Percentiles rank a stretch among this genome's conserved stretches.
These are phyloP conservation scores for Zoysia pacifica DNA, from an alignment of 176 grass and related monocot species.

Conservation along the genomic window DNA sequence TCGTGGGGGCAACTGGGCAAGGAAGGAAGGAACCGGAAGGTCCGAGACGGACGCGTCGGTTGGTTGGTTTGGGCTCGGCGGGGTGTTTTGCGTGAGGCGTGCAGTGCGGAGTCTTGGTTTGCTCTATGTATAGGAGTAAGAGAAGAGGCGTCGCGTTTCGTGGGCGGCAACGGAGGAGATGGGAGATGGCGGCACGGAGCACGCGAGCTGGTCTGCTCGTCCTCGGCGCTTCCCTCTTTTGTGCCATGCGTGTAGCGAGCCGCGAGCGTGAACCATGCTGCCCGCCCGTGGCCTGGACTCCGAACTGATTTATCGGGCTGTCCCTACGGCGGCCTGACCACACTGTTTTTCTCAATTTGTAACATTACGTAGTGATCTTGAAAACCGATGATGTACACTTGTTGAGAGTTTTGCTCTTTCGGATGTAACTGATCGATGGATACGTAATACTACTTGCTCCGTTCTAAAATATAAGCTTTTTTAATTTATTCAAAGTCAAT, in stretches of 20 bases:
- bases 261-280: slow-evolving; percentile 8
- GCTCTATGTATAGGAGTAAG: not conserved
- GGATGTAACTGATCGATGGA: no score
- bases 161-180: no score
- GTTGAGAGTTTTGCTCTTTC: no score
- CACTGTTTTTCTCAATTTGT: no score
- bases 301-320: no score
- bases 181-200: not conserved
- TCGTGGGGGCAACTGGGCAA: not conserved
- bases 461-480: no score
- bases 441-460: no score
- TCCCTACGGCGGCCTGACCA: no score
- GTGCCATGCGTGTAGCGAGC: not conserved
- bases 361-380: no score
- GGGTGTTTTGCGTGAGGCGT: not conserved
- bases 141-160: not conserved
- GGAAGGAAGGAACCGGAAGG: not conserved
- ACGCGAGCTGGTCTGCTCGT: not conserved
- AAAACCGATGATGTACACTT: no score
- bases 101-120: not conserved
- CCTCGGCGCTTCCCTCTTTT: not conserved
- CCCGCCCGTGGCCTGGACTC: no score
- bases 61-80: not conserved
- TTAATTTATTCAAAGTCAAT: no score
- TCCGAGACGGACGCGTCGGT: not conserved